Evolutionary conservation across 140 eudicot species (phyloP), one percentile per base, ranked within the genome.

Genomic region (Cichorium intybus): DNA sequence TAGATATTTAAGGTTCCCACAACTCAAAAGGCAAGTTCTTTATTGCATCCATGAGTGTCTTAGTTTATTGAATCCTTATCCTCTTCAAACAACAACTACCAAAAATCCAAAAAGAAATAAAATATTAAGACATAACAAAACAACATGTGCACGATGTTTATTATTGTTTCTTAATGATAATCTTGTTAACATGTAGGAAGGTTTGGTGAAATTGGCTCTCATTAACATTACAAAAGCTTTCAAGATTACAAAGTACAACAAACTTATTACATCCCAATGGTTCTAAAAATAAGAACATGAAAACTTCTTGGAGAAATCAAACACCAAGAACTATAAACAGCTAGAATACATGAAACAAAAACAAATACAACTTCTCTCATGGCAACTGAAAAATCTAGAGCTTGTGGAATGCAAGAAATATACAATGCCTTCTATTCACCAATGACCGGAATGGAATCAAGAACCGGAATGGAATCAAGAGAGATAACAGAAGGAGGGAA

Each of bases 401-500:
- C 45, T 47, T 10, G 20, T 12, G 35, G 24, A 7, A 34, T 8
- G 43, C 9, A 4, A 22, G 12, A 55, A 8, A 18, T 17, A 37
- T 24, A 34, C 22, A 72, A 23, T 28, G 20, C 15, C 35, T 22
- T 37, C 49, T 67, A 62, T 60, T 39, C 67, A 28, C 54, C 60
- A 10, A 55, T 39, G 17, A 27, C n/a, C 3, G 15, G 56, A 68
- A 26, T 26, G 10, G 39, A 55, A 54, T 51, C 57, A 21, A 53
- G 64, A 31, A 24, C 26, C 2, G 12, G 51, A 68, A 27, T 16
- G 7, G 45, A 56, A 56, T 53, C 35, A 56, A 75, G 28, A 5
- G 88, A 74, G 46, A 71, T 60, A 65, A 85, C 81, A 10, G 82
- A 57, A 64, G 64, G 69, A 16, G 94, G 86, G 66, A 66, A 71